Evolutionary conservation across 345 rosid species (phyloP).

Genomic region (Gossypium anomalum): DNA sequence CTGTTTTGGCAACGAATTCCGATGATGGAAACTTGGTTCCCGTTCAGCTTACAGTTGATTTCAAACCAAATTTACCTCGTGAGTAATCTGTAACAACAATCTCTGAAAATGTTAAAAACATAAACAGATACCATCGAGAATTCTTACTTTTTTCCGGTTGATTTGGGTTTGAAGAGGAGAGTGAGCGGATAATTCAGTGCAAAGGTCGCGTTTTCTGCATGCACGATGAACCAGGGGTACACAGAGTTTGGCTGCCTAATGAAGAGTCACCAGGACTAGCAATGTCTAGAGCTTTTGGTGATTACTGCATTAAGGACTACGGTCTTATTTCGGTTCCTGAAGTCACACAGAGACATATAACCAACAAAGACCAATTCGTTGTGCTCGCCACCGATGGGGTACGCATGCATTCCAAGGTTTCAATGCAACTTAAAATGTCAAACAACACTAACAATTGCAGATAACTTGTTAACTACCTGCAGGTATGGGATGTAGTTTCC

Average conservation of each 20-base stretch:
- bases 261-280: conserved; percentile 82
- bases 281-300: conserved; percentile 98
- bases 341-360: conserved; percentile 71
- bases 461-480: neutral
- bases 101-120: neutral
- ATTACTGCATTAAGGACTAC: conserved; percentile 72
- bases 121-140: neutral
- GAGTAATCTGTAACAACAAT: conserved; percentile 23
- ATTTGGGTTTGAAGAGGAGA: conserved; percentile 58
- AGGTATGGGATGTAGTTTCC: conserved; percentile 96
- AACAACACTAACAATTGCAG: neutral
- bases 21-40: conserved; percentile 75
- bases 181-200: conserved; percentile 68
- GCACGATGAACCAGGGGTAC: conserved; percentile 83
- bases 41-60: conserved; percentile 82
- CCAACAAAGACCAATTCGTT: conserved; percentile 65
- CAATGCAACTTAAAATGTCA: neutral
- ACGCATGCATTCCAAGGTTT: neutral
- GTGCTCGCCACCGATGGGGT: conserved; percentile 95
- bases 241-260: conserved; percentile 85
- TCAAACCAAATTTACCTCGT: conserved; percentile 86
- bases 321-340: conserved; percentile 90
- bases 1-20: conserved; percentile 74
- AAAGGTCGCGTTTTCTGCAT: conserved; percentile 73
- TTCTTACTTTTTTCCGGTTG: neutral